These are phyloP conservation scores for Tuber indicum DNA, from an alignment of 495 filamentous ascomycete genomes.

Conservation along the genomic window DNA sequence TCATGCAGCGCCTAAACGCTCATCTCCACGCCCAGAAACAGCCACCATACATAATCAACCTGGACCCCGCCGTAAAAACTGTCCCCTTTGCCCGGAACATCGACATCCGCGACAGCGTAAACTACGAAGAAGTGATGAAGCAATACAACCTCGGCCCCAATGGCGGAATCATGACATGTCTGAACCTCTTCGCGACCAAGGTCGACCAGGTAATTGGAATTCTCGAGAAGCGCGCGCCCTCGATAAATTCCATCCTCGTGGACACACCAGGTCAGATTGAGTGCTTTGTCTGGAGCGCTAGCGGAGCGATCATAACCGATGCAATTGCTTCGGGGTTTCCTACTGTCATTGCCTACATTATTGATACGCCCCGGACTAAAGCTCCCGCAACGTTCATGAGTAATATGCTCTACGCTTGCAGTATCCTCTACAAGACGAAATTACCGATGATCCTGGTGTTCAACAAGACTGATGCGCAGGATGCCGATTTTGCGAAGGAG, in stretches of 20 bases:
- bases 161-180: slow-evolving; percentile 90
- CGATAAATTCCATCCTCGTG: slow-evolving; percentile 76
- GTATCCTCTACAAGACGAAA: slow-evolving; percentile 96
- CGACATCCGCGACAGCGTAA: slow-evolving; percentile 96
- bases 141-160: slow-evolving; percentile 97
- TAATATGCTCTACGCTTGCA: slow-evolving; percentile 99
- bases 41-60: slow-evolving; percentile 89
- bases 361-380: slow-evolving; percentile 87
- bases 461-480: slow-evolving; percentile 95
- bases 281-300: slow-evolving; percentile 96
- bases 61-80: slow-evolving; percentile 87
- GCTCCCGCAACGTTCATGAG: slow-evolving; percentile 97
- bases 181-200: slow-evolving; percentile 96
- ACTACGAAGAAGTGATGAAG: slow-evolving; percentile 99
- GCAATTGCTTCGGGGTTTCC: slow-evolving; percentile 88
- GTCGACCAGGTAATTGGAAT: slow-evolving; percentile 87
- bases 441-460: slow-evolving; percentile 97
- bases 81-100: slow-evolving; percentile 99
- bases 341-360: slow-evolving; percentile 92
- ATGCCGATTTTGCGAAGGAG: slow-evolving; percentile 86
- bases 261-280: slow-evolving; percentile 98
- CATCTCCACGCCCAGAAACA: slow-evolving; percentile 69
- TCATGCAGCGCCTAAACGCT: slow-evolving; percentile 95
- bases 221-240: slow-evolving; percentile 71
- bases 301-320: slow-evolving; percentile 85